Percentiles rank a stretch among this genome's conserved stretches.
Evolutionary conservation across 1,284 basidiomycete species (phyloP).

Genomic region (Mycena sp.): DNA sequence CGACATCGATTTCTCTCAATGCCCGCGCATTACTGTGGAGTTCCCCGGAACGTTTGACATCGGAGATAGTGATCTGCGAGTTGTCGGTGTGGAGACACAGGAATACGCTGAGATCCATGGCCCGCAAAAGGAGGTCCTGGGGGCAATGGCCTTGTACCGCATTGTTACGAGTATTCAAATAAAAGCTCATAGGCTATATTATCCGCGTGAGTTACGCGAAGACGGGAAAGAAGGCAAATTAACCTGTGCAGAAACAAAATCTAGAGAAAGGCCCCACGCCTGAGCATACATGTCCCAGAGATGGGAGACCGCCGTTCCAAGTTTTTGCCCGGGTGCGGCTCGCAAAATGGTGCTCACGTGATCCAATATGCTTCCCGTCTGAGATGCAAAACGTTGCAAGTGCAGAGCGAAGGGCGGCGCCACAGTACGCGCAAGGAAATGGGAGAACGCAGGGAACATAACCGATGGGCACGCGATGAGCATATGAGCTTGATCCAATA

Average conservation of each 20-base stretch:
- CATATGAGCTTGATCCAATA: constrained; percentile 46
- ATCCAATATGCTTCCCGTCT: constrained; percentile 5
- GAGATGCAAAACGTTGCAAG: constrained; percentile 43
- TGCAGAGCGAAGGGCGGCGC: constrained; percentile 45
- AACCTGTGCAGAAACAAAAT: constrained; percentile 29
- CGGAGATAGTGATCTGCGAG: not conserved
- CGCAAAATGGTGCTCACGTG: not conserved
- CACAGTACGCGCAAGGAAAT: constrained; percentile 54
- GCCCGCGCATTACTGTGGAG: constrained; percentile 32
- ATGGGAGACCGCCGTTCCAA: constrained; percentile 14
- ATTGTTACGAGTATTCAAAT: not conserved
- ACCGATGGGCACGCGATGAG: constrained; percentile 38
- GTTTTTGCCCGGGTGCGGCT: constrained; percentile 4
- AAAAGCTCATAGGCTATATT: constrained; percentile 21
- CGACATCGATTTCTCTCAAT: constrained; percentile 21
- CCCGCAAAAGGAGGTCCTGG: constrained; percentile 4
- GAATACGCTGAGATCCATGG: constrained; percentile 22
- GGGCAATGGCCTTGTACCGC: not conserved
- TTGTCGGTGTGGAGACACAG: constrained; percentile 5
- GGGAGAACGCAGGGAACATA: constrained; percentile 38
- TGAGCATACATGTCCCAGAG: constrained; percentile 19
- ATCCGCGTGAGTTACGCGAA: not conserved
- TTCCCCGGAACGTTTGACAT: constrained; percentile 17
- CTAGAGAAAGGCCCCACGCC: constrained; percentile 22
- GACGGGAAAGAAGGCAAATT: not conserved